A percentile compares a stretch with the other conserved stretches of the same genome.
phyloP scores from a whole-genome alignment of 176 grass and related monocot species.

The Oryza coarctata region DNA sequence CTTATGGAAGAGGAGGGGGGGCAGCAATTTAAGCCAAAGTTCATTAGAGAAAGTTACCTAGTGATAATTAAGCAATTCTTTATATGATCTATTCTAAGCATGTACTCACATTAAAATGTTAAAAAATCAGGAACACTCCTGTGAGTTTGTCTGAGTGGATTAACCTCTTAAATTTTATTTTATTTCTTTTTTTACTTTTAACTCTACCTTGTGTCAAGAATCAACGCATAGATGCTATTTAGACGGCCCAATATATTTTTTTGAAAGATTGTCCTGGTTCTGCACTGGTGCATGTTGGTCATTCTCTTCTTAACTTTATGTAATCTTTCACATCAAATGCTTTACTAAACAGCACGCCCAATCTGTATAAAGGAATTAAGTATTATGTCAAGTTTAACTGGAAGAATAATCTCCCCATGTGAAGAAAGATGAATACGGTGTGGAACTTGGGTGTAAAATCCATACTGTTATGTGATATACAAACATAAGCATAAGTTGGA shows the following conservation, averaged over 20 bases:
- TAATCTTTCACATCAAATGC: background rate
- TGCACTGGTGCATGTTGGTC: background rate
- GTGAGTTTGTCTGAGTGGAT: too few relatives aligned
- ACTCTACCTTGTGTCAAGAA: background rate
- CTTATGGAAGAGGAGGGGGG: background rate
- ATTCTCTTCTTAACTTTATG: constrained; percentile 22
- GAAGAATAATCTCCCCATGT: constrained; percentile 9
- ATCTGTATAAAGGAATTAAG: background rate
- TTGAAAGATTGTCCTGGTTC: background rate
- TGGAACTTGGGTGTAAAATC: too few relatives aligned
- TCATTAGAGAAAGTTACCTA: background rate
- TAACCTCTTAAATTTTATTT: too few relatives aligned
- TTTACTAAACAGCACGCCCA: background rate
- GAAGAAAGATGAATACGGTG: background rate
- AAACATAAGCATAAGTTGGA: background rate
- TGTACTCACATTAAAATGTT: constrained; percentile 7
- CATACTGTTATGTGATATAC: background rate
- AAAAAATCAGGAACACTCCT: background rate
- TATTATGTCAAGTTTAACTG: background rate
- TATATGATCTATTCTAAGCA: background rate
- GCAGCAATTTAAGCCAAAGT: background rate
- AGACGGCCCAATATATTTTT: background rate
- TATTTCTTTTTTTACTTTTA: background rate
- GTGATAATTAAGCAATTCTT: background rate
- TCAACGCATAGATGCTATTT: background rate